phyloP scores from a whole-genome alignment of 805 yeast genomes.

The Debaryomyces hansenii region DNA sequence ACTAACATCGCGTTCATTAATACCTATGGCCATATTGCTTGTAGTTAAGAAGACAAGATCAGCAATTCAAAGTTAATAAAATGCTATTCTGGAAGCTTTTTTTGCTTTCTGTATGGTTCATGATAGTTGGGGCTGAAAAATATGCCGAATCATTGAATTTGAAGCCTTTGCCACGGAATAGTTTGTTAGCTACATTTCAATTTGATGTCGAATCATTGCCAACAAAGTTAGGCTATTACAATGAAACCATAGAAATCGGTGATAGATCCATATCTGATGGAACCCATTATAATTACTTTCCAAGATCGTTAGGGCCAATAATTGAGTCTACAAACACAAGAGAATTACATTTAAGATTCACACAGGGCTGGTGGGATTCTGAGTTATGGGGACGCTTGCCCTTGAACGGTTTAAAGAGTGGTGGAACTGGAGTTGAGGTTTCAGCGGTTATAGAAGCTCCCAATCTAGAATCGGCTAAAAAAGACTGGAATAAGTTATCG shows the following conservation, averaged over 20 bases:
- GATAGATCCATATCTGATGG: constrained; percentile 3
- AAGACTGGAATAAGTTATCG: constrained; percentile 69
- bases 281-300: constrained; percentile 68
- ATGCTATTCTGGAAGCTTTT: not conserved
- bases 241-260: constrained; percentile 14
- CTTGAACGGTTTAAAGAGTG: constrained; percentile 64
- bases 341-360: constrained; percentile 80
- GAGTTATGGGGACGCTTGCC: constrained; percentile 86
- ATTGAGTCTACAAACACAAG: constrained; percentile 63
- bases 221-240: constrained; percentile 19
- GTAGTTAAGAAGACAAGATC: too few relatives aligned
- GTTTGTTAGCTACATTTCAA: constrained; percentile 66
- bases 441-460: constrained; percentile 82
- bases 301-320: constrained; percentile 78
- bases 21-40: not conserved
- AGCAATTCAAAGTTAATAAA: not conserved
- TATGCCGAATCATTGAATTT: constrained; percentile 64
- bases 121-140: constrained; percentile 7
- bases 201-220: constrained; percentile 63
- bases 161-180: constrained; percentile 73
- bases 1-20: not conserved
- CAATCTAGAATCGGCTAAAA: constrained; percentile 51
- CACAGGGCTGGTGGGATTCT: constrained; percentile 95
- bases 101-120: not conserved
- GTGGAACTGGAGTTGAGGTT: constrained; percentile 94